Conservation (phyloP, 2,329 filamentous ascomycete species). For the Hypoxylon sp. region DNA sequence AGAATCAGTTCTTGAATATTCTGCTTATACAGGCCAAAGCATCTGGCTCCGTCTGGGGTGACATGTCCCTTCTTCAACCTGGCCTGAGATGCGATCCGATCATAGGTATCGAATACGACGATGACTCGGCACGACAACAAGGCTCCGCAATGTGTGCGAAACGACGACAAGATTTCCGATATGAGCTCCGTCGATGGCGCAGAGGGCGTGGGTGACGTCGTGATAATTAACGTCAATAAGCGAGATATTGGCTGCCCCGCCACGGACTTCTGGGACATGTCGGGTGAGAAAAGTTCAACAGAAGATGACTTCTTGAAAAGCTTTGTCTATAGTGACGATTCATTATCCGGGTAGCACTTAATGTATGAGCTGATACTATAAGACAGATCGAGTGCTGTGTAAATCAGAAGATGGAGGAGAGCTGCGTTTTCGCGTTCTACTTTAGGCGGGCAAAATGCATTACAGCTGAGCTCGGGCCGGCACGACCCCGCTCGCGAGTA, state of each 20-base stretch:
- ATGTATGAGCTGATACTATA: neutral
- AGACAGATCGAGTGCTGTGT: neutral
- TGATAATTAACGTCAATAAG: conserved; percentile 57
- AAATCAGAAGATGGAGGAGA: neutral
- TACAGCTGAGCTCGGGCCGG: no score
- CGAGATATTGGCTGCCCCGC: conserved; percentile 14
- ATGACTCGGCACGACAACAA: conserved; percentile 55
- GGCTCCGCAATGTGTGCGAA: conserved; percentile 51
- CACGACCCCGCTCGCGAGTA: no score
- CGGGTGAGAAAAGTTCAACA: neutral
- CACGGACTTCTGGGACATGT: conserved; percentile 6
- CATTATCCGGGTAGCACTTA: neutral
- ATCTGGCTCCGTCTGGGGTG: conserved; percentile 53
- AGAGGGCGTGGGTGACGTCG: conserved; percentile 64
- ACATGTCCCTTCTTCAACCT: conserved; percentile 64
- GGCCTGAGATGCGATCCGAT: conserved; percentile 52
- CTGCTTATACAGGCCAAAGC: conserved; percentile 55
- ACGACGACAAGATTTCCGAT: conserved; percentile 56
- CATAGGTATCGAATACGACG: conserved; percentile 62
- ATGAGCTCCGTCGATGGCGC: conserved; percentile 61
- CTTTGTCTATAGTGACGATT: neutral
- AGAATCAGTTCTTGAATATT: conserved; percentile 56
- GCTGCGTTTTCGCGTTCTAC: no score
- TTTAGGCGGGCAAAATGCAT: no score
- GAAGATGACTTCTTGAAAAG: neutral